Conservation (phyloP, 1,284 basidiomycete species). For the Pascua guehoae region DNA sequence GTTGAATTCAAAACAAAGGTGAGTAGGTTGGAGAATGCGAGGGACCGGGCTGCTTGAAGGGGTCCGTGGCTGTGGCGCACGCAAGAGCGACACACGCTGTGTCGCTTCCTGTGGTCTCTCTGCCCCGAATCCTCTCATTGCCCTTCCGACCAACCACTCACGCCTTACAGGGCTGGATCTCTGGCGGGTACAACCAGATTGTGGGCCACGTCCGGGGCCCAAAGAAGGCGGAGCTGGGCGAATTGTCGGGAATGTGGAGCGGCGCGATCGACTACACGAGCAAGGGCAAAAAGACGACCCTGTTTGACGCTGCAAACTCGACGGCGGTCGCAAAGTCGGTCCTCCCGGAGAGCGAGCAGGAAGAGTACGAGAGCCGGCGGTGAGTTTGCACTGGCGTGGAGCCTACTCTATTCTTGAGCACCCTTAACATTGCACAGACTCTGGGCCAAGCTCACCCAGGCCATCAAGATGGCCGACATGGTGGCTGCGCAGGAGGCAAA, state of each 20-base stretch:
- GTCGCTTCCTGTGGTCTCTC: no score
- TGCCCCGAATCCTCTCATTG: neutral
- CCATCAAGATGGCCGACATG: constrained; percentile 86
- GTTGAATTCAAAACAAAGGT: constrained; percentile 97
- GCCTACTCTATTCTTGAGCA: neutral
- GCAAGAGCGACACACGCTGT: neutral
- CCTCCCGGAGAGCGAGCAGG: constrained; percentile 79
- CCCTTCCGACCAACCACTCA: neutral
- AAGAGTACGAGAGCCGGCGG: constrained; percentile 83
- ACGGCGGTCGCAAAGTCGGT: constrained; percentile 78
- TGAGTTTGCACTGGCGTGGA: constrained; percentile 47
- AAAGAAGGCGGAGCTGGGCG: constrained; percentile 69
- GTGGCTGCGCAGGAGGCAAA: constrained; percentile 90
- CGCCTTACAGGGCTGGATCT: constrained; percentile 78
- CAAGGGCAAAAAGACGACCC: constrained; percentile 62
- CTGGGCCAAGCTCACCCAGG: constrained; percentile 81
- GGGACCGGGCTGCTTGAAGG: neutral
- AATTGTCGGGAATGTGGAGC: constrained; percentile 88
- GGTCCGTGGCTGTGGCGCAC: neutral
- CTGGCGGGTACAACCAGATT: constrained; percentile 91
- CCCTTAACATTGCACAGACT: constrained; percentile 53
- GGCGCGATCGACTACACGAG: constrained; percentile 83
- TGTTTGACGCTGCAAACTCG: constrained; percentile 80
- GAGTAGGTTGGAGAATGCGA: constrained; percentile 1
- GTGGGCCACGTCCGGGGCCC: constrained; percentile 67